Base-by-base conservation (phyloP, 2,329 filamentous ascomycete genomes). In the Zopfia rhizophila region DNA sequence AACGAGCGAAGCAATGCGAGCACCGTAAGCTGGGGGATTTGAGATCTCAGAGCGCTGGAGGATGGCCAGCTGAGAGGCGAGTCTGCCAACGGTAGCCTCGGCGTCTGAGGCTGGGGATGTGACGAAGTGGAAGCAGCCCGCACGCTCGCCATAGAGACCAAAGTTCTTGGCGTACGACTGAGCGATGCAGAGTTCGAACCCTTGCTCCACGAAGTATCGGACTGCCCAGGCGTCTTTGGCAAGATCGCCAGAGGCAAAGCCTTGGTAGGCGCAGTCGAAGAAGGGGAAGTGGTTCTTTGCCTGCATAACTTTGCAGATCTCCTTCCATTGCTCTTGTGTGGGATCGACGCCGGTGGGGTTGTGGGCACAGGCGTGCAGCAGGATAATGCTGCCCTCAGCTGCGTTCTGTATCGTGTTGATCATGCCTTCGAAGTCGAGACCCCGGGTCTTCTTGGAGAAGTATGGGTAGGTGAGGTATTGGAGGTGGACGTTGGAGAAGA, bases 271-370 rank as follows among this genome's bases (percentile, higher is more conserved):
- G 56, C 85, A 90, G 80, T 99, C 94, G 76, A 99, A 97, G 84
- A 99, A 97, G 64, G 94, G 93, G 78, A 99, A 96, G 74, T 95
- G 93, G 55, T 84, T 84, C 76, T 88, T 91, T 65, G 84, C 74
- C 63, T 83, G 83, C 73, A 97, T 86, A 31, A 96, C 74, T 30
- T 80, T 73, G 39, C 93, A 91, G 52, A 99, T 85, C 76, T 95
- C 83, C 73, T 88, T 90, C 94, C 94, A 99, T 78, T 99, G 94
- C 41, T 93, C 90, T 58, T 88, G 81, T 14, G 92, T 96, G 6
- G 92, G 92, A 75, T 99, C 94, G 54, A 99, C 92, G 48, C 94
- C 94, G 1, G 94, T 99, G 24, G 94, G 94, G 79, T 99, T 99
- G 80, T 99, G 94, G 25, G 94, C 94, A 72, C 94, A 99, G 54